Evolutionary conservation across 2,329 filamentous ascomycete species (phyloP).

Genomic region (Sporothrix phasma): DNA sequence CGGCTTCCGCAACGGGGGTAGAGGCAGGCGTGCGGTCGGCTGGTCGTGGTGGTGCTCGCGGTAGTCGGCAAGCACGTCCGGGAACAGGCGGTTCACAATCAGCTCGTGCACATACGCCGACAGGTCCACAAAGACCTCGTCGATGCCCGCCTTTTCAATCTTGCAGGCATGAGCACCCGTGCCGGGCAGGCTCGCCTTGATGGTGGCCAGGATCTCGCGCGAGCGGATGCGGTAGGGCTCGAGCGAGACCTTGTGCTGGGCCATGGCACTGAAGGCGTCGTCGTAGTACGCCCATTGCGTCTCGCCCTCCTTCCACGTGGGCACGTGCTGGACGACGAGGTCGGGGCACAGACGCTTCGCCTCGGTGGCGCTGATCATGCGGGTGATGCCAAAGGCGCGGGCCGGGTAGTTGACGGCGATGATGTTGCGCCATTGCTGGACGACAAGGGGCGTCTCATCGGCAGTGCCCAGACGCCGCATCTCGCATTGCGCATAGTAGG

Average conservation of each 20-base stretch:
- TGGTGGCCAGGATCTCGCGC: constrained; percentile 65
- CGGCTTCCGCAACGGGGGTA: constrained; percentile 37
- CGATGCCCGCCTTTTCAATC: constrained; percentile 84
- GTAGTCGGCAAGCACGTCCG: constrained; percentile 47
- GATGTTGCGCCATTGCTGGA: constrained; percentile 90
- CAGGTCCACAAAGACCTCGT: constrained; percentile 91
- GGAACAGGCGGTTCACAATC: constrained; percentile 60
- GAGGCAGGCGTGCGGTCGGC: constrained; percentile 58
- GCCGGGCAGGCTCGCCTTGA: constrained; percentile 62
- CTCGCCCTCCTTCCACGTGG: constrained; percentile 88
- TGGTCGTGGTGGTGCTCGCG: constrained; percentile 68
- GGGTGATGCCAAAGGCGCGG: constrained; percentile 64
- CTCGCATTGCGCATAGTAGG: constrained; percentile 95
- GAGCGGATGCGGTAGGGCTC: constrained; percentile 86
- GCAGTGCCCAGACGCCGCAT: constrained; percentile 71
- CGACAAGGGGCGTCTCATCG: constrained; percentile 72
- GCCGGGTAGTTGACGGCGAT: constrained; percentile 97
- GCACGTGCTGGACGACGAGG: constrained; percentile 82
- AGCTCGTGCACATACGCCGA: constrained; percentile 72
- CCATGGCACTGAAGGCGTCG: constrained; percentile 69
- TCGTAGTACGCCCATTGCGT: constrained; percentile 84
- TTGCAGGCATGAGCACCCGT: constrained; percentile 37
- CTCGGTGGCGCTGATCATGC: constrained; percentile 70
- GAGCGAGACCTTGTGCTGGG: constrained; percentile 84
- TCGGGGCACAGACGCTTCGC: constrained; percentile 79